Base-by-base conservation (phyloP, 2,329 filamentous ascomycete genomes). In the Epichloe brachyelytri region DNA sequence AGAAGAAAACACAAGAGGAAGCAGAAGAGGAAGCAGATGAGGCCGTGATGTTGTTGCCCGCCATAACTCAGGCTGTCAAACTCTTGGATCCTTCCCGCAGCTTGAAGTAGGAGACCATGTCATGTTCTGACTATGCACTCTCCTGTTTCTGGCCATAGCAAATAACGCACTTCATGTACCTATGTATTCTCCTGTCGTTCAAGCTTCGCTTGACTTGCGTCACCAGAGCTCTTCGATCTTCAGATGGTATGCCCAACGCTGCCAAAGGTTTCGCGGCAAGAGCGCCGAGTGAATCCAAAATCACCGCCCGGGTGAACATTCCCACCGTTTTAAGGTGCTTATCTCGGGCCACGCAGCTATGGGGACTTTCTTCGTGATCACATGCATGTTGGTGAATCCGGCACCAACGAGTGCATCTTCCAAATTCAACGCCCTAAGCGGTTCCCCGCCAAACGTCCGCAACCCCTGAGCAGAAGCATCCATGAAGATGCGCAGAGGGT, bases 291-390 rank as follows among this genome's bases (percentile, higher is more conserved):
- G 68, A 65, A 33, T 73, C 68, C 19, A 63, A 54, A 12, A 74
- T 62, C 33, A 68, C 67, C 10, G 67, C 64, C 51, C 70, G 66
- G 68, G 71, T 73, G 52, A 74, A 67, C 33, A 70, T 59, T 3
- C 73, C 74, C 1, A 73, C 60, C 3, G 67, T 64, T 49, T 71
- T 67, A 26, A 70, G 59, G 5, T 57, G 54, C 60, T 65, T 65
- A 51, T 74, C 70, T 36, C 60, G 61, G 71, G 57, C 73, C 73
- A 76, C 2, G 64, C 59, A 0, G 71, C 71, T 43, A 76, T 64
- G n/a, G 73, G 71, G 3, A 75, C 66, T 52, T 70, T 70, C 53
- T 70, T 67, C 19, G 69, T 64, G 49, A 67, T 62, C 49, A 69
- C 63, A 7, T 66, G 63, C 6, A 76, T 63, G 53, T 73, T 68